phyloP scores from a whole-genome alignment of 768 basidiomycete species.

The Galerina sulciceps region DNA sequence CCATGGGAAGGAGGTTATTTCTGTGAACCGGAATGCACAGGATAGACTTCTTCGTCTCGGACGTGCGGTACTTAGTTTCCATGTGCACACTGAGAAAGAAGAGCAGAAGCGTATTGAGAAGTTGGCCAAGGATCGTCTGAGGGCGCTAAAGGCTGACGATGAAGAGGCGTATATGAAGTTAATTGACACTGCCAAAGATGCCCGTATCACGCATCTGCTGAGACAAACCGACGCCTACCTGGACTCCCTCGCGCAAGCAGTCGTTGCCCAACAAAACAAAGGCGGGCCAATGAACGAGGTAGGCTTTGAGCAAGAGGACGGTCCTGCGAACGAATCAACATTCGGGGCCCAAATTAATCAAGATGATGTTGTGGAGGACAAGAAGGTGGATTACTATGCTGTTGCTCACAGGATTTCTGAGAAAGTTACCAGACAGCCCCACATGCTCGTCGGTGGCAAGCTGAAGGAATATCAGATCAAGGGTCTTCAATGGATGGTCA shows the following conservation, averaged over 20 bases:
- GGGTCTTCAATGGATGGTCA: conserved; percentile 98
- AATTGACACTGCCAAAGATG: conserved; percentile 98
- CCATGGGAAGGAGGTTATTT: conserved; percentile 79
- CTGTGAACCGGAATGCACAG: conserved; percentile 63
- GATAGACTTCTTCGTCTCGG: conserved; percentile 76
- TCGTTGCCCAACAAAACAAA: conserved; percentile 89
- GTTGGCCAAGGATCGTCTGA: conserved; percentile 95
- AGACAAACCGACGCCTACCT: conserved; percentile 94
- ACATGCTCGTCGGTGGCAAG: conserved; percentile 81
- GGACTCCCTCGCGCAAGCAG: conserved; percentile 93
- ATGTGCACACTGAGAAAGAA: conserved; percentile 92
- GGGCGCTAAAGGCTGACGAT: conserved; percentile 96
- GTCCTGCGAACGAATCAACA: conserved; percentile 82
- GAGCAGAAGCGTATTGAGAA: conserved; percentile 97
- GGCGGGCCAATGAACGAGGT: conserved; percentile 45
- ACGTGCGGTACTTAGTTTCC: conserved; percentile 81
- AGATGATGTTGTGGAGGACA: conserved; percentile 65
- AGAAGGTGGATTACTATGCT: conserved; percentile 94
- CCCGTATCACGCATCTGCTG: conserved; percentile 95
- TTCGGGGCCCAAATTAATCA: conserved; percentile 82
- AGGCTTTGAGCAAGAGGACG: conserved; percentile 66
- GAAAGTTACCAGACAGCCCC: conserved; percentile 75
- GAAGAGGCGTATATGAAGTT: conserved; percentile 99
- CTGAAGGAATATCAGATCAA: conserved; percentile 96
- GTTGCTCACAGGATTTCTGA: conserved; percentile 94